Evolutionary conservation across 345 rosid species (phyloP), one percentile per base, ranked within the genome.

Genomic region (Hevea brasiliensis): DNA sequence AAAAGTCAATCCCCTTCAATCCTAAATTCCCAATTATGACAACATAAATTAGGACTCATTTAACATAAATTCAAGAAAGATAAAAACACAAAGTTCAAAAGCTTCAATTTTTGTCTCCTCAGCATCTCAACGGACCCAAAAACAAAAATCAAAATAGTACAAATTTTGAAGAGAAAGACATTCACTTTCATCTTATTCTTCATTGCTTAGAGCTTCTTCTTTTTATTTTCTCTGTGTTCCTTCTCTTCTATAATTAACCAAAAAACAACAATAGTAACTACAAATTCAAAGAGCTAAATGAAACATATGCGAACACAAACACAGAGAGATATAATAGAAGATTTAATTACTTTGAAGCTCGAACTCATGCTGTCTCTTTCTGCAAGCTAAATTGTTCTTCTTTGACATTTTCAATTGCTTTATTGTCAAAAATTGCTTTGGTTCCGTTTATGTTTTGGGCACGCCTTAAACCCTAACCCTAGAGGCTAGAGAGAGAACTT

Each of bases 121-220:
- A 14, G 42, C 54, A 70, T 23, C 32, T 37, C 3, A 54, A 2
- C 37, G 37, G 32, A 18, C 14, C n/a, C 29, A 61, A 27, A 61
- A 42, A 5, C 48, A 47, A 0, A 40, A 55, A 64, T 4, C 10
- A 2, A 59, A 58, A 47, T 7, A 50, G 47, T 7, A 44, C 5
- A 1, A 17, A 67, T 37, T 45, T 45, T 32, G 21, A 50, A 63
- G 14, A n/a, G 18, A 70, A 55, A 29, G 63, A 82, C 32, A 59
- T 69, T 63, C 42, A 90, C 99, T 88, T 96, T 93, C 99, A 96
- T 96, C 87, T 92, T 91, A 71, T 85, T 93, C 82, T 90, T 91
- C 90, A 89, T 93, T 0, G 90, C 82, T 48, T 88, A 87, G 78
- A 92, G 97, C 88, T 90, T 91, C 86, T 82, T 84, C 24, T 64